phyloP scores from a whole-genome alignment of 495 filamentous ascomycete genomes.

The Glutinoglossum americanum region DNA sequence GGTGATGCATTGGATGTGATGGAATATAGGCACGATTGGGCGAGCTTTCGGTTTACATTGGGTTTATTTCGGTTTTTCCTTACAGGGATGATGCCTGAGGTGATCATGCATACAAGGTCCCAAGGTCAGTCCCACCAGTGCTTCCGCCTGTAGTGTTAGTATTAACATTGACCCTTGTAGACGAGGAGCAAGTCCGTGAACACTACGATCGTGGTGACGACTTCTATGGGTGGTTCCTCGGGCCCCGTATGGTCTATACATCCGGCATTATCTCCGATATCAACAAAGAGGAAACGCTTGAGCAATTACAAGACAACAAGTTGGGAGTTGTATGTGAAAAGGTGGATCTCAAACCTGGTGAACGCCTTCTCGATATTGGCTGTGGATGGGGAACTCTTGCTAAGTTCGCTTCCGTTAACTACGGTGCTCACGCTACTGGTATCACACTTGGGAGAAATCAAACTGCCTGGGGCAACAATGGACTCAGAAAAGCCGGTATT shows the following conservation, averaged over 20 bases:
- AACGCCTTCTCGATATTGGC: conserved; percentile 60
- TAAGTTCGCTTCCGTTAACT: conserved; percentile 58
- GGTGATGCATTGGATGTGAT: conserved; percentile 58
- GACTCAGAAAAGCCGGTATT: conserved; percentile 44
- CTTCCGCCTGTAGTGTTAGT: background rate
- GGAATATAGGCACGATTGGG: conserved; percentile 79
- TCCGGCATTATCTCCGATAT: conserved; percentile 62
- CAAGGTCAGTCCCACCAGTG: conserved; percentile 28
- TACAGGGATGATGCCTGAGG: conserved; percentile 48
- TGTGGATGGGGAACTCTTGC: conserved; percentile 78
- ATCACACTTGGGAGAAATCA: conserved; percentile 68
- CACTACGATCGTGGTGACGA: conserved; percentile 81
- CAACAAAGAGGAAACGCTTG: conserved; percentile 52
- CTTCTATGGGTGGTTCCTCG: conserved; percentile 78
- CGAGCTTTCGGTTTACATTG: conserved; percentile 57
- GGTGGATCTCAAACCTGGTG: conserved; percentile 47
- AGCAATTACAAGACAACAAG: conserved; percentile 82
- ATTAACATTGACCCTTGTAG: conserved; percentile 18
- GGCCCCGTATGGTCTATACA: conserved; percentile 81
- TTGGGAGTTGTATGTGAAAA: conserved; percentile 71
- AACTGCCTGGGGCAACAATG: conserved; percentile 63
- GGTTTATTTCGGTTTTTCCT: conserved; percentile 49
- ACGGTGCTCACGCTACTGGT: conserved; percentile 56
- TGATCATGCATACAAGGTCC: conserved; percentile 57
- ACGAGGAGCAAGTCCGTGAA: conserved; percentile 72